Evolutionary conservation across 257 asterid species (phyloP).

Genomic region (Lycium barbarum): DNA sequence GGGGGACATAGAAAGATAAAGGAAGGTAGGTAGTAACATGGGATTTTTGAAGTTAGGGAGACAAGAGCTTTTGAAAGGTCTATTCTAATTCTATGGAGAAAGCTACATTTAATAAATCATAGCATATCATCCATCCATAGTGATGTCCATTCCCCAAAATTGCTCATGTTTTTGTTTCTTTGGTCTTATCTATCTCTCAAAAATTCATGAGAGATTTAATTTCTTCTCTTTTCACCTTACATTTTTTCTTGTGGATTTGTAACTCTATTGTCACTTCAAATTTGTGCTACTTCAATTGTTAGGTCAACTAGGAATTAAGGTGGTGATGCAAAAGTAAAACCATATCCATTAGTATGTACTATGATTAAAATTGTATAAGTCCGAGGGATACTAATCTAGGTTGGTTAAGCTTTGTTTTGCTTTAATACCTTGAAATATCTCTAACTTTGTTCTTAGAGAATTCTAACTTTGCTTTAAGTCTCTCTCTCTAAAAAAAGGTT

Average conservation of each 20-base stretch:
- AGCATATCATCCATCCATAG: conserved; percentile 29
- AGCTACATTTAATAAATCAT: not conserved
- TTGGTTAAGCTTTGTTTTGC: not conserved
- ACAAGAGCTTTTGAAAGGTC: conserved; percentile 46
- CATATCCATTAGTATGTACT: not conserved
- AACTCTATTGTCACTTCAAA: not conserved
- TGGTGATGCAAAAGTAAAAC: not conserved
- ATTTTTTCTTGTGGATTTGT: not conserved
- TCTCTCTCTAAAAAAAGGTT: not conserved
- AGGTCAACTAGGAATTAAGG: not conserved
- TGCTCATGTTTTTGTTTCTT: conserved; percentile 30
- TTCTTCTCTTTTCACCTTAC: no score
- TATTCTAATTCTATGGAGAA: not conserved
- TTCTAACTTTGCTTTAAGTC: not conserved
- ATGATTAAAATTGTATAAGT: not conserved
- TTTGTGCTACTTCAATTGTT: conserved; percentile 24
- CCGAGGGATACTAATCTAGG: not conserved
- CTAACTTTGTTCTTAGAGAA: no score
- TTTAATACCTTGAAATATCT: not conserved
- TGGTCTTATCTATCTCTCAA: conserved; percentile 30
- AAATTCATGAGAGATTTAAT: not conserved
- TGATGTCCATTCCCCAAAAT: conserved; percentile 40
- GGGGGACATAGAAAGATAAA: conserved; percentile 38
- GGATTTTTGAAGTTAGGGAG: conserved; percentile 55
- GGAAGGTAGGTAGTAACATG: conserved; percentile 59